These are phyloP conservation scores for Oehlia diaphana DNA, from an alignment of 192 early-diverging fungal species.

Conservation along the genomic window DNA sequence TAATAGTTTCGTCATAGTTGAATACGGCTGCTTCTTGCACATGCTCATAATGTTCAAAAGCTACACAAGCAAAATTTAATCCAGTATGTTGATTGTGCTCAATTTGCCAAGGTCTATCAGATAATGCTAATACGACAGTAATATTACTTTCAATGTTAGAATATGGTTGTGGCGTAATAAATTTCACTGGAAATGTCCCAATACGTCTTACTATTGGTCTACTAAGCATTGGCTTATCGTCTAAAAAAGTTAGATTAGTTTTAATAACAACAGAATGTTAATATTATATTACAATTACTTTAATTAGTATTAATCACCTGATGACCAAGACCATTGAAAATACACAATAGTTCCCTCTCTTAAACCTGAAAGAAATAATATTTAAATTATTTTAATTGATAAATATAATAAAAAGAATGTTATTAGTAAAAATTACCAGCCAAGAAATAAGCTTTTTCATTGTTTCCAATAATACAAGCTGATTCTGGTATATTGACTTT, in stretches of 20 bases:
- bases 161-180: constrained; percentile 3
- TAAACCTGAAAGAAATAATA: not conserved
- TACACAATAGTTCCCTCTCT: constrained; percentile 10
- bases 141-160: not conserved
- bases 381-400: not conserved
- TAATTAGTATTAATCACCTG: not conserved
- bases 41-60: constrained; percentile 25
- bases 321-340: constrained; percentile 9
- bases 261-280: not conserved
- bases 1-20: not conserved
- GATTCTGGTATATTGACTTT: constrained; percentile 20
- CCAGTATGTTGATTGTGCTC: not conserved
- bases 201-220: not conserved
- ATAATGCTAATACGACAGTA: not conserved
- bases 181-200: constrained; percentile 13
- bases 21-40: constrained; percentile 2
- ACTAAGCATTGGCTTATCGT: not conserved
- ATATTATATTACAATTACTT: not conserved
- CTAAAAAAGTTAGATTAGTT: not conserved
- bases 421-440: constrained; percentile 1
- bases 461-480: not conserved
- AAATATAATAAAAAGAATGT: not conserved
- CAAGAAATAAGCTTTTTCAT: constrained; percentile 9
- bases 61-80: constrained; percentile 9
- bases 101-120: constrained; percentile 23